Conservation (phyloP, 129 eudicot genomes). For the Escallonia herrerae region DNA sequence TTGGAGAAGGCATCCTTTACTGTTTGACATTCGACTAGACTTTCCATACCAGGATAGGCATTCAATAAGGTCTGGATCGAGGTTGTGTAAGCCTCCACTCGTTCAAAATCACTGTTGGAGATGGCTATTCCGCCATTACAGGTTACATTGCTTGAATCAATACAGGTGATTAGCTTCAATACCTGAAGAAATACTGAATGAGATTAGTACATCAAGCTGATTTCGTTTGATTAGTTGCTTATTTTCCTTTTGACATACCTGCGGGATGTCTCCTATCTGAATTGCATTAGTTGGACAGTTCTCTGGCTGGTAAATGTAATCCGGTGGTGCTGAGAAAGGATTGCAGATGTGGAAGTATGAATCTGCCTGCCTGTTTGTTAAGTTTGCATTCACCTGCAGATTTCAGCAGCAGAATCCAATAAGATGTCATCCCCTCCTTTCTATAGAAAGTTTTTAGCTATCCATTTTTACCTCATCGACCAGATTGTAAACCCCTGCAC, state of each 20-base stretch:
- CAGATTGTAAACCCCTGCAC: constrained; percentile 48
- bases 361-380: constrained; percentile 40
- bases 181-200: constrained; percentile 24
- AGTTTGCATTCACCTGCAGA: constrained; percentile 66
- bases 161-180: constrained; percentile 50
- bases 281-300: constrained; percentile 56
- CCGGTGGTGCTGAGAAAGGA: constrained; percentile 84
- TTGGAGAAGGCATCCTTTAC: constrained; percentile 57
- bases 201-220: too few relatives aligned
- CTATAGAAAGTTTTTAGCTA: not conserved
- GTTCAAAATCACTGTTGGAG: constrained; percentile 29
- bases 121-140: constrained; percentile 73
- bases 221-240: not conserved
- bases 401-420: not conserved
- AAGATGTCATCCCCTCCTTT: not conserved
- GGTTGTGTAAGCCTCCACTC: constrained; percentile 50
- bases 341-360: constrained; percentile 64
- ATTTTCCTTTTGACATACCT: constrained; percentile 23
- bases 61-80: constrained; percentile 58
- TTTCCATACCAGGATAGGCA: constrained; percentile 64
- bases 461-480: constrained; percentile 48
- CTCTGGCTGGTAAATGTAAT: constrained; percentile 52
- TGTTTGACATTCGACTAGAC: constrained; percentile 65
- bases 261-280: constrained; percentile 73
- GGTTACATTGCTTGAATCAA: constrained; percentile 25